Evolutionary conservation across 805 yeast species (phyloP).

Genomic region (Blastobotrys chiropterorum): DNA sequence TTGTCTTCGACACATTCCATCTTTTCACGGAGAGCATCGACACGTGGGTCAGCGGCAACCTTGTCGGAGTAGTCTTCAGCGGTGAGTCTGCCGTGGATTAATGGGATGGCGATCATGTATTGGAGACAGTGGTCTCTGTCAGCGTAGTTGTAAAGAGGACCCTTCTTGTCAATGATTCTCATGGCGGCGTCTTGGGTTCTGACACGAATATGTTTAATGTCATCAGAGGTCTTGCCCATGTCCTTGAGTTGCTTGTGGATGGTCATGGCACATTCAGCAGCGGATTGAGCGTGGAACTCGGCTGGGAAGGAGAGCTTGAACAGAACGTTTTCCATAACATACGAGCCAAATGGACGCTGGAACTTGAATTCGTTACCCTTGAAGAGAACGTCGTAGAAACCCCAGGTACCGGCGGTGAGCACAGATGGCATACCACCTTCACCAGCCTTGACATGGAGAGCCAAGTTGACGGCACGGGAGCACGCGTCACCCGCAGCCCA

Average conservation of each 20-base stretch:
- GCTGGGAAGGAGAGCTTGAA: slow-evolving; percentile 62
- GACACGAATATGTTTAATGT: slow-evolving; percentile 44
- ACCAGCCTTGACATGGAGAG: slow-evolving; percentile 46
- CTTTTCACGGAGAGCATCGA: slow-evolving; percentile 47
- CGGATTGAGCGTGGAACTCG: slow-evolving; percentile 61
- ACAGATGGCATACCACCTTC: slow-evolving; percentile 54
- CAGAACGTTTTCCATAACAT: slow-evolving; percentile 57
- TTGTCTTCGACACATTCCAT: slow-evolving; percentile 49
- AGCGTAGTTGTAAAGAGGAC: slow-evolving; percentile 57
- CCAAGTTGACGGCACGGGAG: slow-evolving; percentile 52
- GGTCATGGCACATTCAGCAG: slow-evolving; percentile 52
- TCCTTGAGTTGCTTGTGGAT: slow-evolving; percentile 34
- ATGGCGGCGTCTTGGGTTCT: slow-evolving; percentile 58
- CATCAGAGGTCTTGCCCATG: slow-evolving; percentile 41
- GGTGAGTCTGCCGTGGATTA: slow-evolving; percentile 48
- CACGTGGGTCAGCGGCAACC: slow-evolving; percentile 45
- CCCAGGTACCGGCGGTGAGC: slow-evolving; percentile 54
- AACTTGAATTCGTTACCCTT: slow-evolving; percentile 46
- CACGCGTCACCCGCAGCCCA: slow-evolving; percentile 68
- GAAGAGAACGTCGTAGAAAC: slow-evolving; percentile 57
- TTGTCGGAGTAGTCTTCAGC: slow-evolving; percentile 53
- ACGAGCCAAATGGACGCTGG: slow-evolving; percentile 49
- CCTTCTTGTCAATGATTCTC: slow-evolving; percentile 53
- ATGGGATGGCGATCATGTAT: slow-evolving; percentile 55
- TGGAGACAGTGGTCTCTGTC: slow-evolving; percentile 63